phyloP scores from a whole-genome alignment of 176 grass and related monocot species.

The Ensete glaucum region DNA sequence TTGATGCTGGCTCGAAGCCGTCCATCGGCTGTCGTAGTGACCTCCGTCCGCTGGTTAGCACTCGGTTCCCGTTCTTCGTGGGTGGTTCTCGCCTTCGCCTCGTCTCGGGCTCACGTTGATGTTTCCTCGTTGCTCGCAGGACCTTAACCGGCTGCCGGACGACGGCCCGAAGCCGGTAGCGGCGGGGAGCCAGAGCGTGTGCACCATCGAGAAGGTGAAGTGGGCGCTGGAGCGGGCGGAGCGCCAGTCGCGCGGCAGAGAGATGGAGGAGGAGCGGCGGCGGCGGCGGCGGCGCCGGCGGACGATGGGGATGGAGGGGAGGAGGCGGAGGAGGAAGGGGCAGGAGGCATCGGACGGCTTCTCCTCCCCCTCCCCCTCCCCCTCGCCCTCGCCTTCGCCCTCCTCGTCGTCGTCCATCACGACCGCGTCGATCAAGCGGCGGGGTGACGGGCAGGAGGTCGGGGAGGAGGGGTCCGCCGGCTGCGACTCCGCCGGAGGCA shows the following conservation, averaged over 20 bases:
- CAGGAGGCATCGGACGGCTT: background rate
- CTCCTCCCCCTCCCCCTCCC: constrained; percentile 9
- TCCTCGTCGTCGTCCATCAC: constrained; percentile 34
- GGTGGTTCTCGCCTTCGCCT: background rate
- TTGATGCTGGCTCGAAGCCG: background rate
- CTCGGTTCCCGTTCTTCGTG: background rate
- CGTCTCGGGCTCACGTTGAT: background rate
- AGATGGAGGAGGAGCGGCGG: background rate
- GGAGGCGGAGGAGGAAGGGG: no score
- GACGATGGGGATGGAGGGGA: no score
- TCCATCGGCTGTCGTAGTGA: background rate
- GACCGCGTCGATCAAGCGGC: constrained; percentile 23
- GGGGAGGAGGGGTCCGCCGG: background rate
- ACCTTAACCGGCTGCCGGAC: background rate
- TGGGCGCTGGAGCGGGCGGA: constrained; percentile 3
- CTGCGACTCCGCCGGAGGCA: constrained; percentile 11
- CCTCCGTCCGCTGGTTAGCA: background rate
- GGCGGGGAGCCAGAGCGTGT: background rate
- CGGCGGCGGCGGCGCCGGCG: background rate
- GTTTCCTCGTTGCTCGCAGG: background rate
- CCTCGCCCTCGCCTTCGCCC: constrained; percentile 27
- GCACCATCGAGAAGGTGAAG: constrained; percentile 16
- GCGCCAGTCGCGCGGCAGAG: background rate
- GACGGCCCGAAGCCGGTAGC: background rate
- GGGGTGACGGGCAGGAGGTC: background rate